Conservation (phyloP, 495 filamentous ascomycete species). For the Talaromyces adpressus region DNA sequence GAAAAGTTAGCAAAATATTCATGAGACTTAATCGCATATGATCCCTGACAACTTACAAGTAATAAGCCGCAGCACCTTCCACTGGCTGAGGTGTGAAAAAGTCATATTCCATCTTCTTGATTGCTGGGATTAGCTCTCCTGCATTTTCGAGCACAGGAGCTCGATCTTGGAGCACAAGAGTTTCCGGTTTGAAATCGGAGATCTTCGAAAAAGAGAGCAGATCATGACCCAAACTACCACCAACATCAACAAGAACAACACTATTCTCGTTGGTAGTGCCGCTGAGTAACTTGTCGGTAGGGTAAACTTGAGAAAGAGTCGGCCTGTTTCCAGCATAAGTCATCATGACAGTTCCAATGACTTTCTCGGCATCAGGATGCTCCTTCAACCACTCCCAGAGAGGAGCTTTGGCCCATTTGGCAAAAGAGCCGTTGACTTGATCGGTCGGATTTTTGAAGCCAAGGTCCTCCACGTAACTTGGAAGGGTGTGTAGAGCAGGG, state of each 20-base stretch:
- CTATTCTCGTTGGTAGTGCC: constrained; percentile 12
- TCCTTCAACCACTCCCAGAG: neutral
- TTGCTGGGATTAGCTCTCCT: constrained; percentile 14
- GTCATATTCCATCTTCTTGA: constrained; percentile 28
- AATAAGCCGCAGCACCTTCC: constrained; percentile 27
- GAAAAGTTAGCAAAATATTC: neutral
- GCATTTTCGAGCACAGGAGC: constrained; percentile 27
- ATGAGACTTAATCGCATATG: neutral
- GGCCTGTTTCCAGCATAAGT: neutral
- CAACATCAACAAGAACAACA: constrained; percentile 48
- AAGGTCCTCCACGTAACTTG: constrained; percentile 20
- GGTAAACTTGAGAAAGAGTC: neutral
- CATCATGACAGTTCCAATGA: constrained; percentile 3
- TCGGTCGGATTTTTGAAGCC: constrained; percentile 21
- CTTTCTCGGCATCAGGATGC: neutral
- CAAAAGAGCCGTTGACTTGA: constrained; percentile 21
- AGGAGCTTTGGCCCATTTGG: constrained; percentile 9
- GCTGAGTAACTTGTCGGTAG: neutral
- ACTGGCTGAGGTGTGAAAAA: constrained; percentile 49
- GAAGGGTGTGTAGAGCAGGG: constrained; percentile 23
- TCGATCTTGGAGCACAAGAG: constrained; percentile 42
- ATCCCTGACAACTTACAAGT: constrained; percentile 8
- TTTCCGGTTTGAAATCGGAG: constrained; percentile 18
- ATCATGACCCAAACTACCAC: constrained; percentile 44
- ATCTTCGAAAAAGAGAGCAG: constrained; percentile 27